Conservation (phyloP, 148 eudicot species). For the Mesembryanthemum crystallinum region DNA sequence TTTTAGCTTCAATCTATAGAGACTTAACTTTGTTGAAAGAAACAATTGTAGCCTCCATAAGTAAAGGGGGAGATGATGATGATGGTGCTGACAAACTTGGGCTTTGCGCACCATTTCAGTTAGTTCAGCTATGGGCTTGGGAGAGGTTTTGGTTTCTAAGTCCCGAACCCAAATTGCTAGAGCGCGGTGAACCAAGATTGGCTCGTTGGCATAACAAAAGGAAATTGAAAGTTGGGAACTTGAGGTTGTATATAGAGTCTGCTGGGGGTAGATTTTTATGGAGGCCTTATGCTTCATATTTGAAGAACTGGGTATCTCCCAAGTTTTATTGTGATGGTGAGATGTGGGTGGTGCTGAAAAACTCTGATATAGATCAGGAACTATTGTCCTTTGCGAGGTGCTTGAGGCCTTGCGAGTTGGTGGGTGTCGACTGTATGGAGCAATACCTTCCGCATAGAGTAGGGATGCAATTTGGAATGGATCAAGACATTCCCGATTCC, state of each 20-base stretch:
- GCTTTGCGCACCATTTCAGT: slow-evolving; percentile 31
- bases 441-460: slow-evolving; percentile 50
- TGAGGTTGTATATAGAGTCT: slow-evolving; percentile 21
- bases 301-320: slow-evolving; percentile 17
- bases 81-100: neutral
- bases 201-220: slow-evolving; percentile 33
- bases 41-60: neutral
- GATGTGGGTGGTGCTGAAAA: slow-evolving; percentile 11
- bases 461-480: slow-evolving; percentile 56
- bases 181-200: slow-evolving; percentile 17
- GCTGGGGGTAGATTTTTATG: slow-evolving; percentile 26
- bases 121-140: slow-evolving; percentile 56
- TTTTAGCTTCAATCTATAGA: slow-evolving; percentile 41
- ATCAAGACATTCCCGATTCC: slow-evolving; percentile 46
- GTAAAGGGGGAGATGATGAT: neutral
- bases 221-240: neutral
- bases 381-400: slow-evolving; percentile 30
- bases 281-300: slow-evolving; percentile 37
- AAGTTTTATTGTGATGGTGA: slow-evolving; percentile 24
- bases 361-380: slow-evolving; percentile 18
- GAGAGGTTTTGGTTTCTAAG: slow-evolving; percentile 39
- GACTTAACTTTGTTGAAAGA: slow-evolving; percentile 32
- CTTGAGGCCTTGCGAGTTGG: slow-evolving; percentile 35
- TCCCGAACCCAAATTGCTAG: slow-evolving; percentile 14
- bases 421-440: slow-evolving; percentile 43